phyloP scores from a whole-genome alignment of 768 basidiomycete species.

The Daedaleopsis nitida region DNA sequence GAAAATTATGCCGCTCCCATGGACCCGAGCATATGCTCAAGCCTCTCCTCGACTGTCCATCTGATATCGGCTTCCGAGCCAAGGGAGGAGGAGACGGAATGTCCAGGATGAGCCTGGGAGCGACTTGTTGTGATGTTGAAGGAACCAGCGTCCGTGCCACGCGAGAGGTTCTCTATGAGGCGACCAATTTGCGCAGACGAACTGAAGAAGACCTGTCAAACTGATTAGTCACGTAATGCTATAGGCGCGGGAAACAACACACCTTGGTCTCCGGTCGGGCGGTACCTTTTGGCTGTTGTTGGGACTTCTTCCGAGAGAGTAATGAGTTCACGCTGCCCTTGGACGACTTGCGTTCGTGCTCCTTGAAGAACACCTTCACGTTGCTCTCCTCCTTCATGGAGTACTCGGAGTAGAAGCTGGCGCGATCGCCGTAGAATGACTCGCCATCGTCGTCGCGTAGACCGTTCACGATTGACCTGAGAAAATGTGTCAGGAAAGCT shows the following conservation, averaged over 20 bases:
- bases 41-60: conserved; percentile 75
- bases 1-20: conserved; percentile 33
- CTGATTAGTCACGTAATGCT: not conserved
- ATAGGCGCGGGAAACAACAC: conserved; percentile 24
- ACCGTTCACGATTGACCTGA: conserved; percentile 82
- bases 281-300: conserved; percentile 42
- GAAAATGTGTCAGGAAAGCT: conserved; percentile 10
- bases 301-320: conserved; percentile 59
- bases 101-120: conserved; percentile 26
- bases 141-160: conserved; percentile 79
- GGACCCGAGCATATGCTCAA: conserved; percentile 68
- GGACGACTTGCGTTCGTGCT: conserved; percentile 66
- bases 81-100: conserved; percentile 62
- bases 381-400: conserved; percentile 57
- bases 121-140: conserved; percentile 68
- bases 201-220: conserved; percentile 66
- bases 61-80: conserved; percentile 62
- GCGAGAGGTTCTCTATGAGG: conserved; percentile 81
- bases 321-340: conserved; percentile 64
- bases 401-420: conserved; percentile 77
- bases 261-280: conserved; percentile 85
- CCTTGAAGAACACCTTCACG: conserved; percentile 77
- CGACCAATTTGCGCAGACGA: conserved; percentile 79
- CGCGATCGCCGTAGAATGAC: conserved; percentile 64
- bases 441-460: conserved; percentile 78